Evolutionary conservation across 495 filamentous ascomycete species (phyloP).

Genomic region (Lophiotrema nucula): DNA sequence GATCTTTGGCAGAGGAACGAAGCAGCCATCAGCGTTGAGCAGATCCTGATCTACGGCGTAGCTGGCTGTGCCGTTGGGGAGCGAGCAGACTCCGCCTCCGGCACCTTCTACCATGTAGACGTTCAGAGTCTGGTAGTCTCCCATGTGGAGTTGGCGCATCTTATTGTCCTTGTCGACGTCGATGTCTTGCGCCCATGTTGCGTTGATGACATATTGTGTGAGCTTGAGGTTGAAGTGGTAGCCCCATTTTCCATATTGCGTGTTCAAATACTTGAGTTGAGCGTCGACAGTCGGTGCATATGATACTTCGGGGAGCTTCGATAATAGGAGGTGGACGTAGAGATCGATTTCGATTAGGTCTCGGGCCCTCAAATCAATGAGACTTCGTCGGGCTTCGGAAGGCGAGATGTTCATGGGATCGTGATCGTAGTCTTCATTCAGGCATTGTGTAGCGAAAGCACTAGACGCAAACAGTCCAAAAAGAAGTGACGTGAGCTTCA

Average conservation of each 20-base stretch:
- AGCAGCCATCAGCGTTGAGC: conserved; percentile 25
- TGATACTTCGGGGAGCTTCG: conserved; percentile 2
- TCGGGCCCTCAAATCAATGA: conserved; percentile 13
- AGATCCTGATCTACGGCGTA: conserved; percentile 8
- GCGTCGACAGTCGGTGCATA: background rate
- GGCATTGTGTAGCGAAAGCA: background rate
- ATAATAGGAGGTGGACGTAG: conserved; percentile 27
- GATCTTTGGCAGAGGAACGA: conserved; percentile 9
- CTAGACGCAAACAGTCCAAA: conserved; percentile 1
- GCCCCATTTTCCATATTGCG: conserved; percentile 24
- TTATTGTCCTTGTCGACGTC: conserved; percentile 15
- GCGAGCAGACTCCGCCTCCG: conserved; percentile 18
- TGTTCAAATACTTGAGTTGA: conserved; percentile 28
- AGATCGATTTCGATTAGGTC: conserved; percentile 17
- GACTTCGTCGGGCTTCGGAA: background rate
- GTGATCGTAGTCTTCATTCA: conserved; percentile 14
- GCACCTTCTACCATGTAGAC: conserved; percentile 28
- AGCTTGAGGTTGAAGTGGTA: conserved; percentile 24
- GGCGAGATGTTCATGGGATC: conserved; percentile 18
- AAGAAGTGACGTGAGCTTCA: conserved; percentile 20
- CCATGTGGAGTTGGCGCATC: conserved; percentile 52
- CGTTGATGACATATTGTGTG: conserved; percentile 18
- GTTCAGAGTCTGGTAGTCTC: conserved; percentile 56
- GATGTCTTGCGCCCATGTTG: conserved; percentile 21
- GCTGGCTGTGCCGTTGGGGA: background rate